Evolutionary conservation across 352 stramenopile species (phyloP).

Genomic region (Globisporangium heterothallicum): DNA sequence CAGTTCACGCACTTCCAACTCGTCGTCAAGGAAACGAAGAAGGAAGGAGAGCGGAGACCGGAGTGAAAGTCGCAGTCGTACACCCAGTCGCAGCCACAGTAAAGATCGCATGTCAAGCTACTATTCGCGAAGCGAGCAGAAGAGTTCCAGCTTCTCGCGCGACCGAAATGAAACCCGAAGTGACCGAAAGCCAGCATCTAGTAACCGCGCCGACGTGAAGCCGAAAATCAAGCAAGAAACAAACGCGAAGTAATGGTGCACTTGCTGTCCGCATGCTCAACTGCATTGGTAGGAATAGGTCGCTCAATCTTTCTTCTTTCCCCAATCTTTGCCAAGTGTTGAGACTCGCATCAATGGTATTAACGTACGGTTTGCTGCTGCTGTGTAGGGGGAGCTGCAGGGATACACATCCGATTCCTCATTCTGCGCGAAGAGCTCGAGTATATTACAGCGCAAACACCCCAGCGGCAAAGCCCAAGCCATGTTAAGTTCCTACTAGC

Average conservation of each 20-base stretch:
- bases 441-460: too few species aligned
- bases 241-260: slow-evolving; percentile 6
- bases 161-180: slow-evolving; percentile 6
- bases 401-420: too few species aligned
- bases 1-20: slow-evolving; percentile 21
- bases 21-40: slow-evolving; percentile 34
- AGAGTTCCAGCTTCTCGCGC: slow-evolving; percentile 10
- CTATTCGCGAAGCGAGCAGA: slow-evolving; percentile 6
- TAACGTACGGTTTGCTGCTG: too few species aligned
- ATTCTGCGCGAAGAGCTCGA: too few species aligned
- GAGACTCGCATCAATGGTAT: too few species aligned
- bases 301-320: too few species aligned
- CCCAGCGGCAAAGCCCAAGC: too few species aligned
- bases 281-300: neutral
- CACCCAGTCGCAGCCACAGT: slow-evolving; percentile 38
- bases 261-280: neutral
- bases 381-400: too few species aligned
- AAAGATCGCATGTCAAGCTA: slow-evolving; percentile 18
- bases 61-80: slow-evolving; percentile 34
- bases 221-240: slow-evolving; percentile 13
- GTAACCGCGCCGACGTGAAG: slow-evolving; percentile 1
- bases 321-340: too few species aligned
- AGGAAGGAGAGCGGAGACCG: slow-evolving; percentile 26
- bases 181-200: slow-evolving; percentile 3
- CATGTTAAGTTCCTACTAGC: neutral